Evolutionary conservation across 805 yeast genomes (phyloP).

Genomic region (Schwanniomyces polymorphus): DNA sequence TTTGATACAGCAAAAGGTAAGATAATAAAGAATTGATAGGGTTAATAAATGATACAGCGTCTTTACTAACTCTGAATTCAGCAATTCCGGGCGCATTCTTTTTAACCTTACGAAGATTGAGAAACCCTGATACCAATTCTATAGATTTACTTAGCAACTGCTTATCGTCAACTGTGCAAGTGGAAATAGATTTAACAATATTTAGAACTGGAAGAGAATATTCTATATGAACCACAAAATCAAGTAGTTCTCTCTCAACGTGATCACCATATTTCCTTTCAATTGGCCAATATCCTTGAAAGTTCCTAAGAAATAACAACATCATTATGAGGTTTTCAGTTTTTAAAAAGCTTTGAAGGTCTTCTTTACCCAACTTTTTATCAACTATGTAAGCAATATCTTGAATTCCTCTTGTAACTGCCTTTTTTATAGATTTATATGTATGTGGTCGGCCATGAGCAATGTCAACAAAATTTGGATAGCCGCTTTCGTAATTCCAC

Average conservation of each 20-base stretch:
- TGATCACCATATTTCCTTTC: conserved; percentile 67
- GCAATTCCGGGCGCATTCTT: conserved; percentile 30
- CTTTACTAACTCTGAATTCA: conserved; percentile 44
- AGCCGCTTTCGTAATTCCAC: conserved; percentile 33
- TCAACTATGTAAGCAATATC: conserved; percentile 28
- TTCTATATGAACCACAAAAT: conserved; percentile 50
- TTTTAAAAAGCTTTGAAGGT: conserved; percentile 21
- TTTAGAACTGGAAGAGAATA: conserved; percentile 45
- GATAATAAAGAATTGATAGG: conserved; percentile 62
- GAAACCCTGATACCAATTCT: conserved; percentile 23
- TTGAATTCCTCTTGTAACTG: conserved; percentile 29
- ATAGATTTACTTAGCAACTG: conserved; percentile 31
- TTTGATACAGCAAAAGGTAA: conserved; percentile 35
- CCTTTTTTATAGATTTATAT: conserved; percentile 25
- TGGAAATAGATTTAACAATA: conserved; percentile 37
- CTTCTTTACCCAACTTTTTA: conserved; percentile 16
- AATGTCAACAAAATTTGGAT: conserved; percentile 27
- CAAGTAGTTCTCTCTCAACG: conserved; percentile 56
- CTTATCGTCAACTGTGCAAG: conserved; percentile 9
- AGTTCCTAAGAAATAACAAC: conserved; percentile 48
- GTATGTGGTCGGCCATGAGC: conserved; percentile 14
- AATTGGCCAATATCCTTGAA: conserved; percentile 59
- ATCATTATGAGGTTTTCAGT: conserved; percentile 41
- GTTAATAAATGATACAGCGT: conserved; percentile 55
- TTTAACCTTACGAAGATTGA: conserved; percentile 22